Base-by-base conservation (phyloP, 441 rosid species). In the Theobroma grandiflorum region DNA sequence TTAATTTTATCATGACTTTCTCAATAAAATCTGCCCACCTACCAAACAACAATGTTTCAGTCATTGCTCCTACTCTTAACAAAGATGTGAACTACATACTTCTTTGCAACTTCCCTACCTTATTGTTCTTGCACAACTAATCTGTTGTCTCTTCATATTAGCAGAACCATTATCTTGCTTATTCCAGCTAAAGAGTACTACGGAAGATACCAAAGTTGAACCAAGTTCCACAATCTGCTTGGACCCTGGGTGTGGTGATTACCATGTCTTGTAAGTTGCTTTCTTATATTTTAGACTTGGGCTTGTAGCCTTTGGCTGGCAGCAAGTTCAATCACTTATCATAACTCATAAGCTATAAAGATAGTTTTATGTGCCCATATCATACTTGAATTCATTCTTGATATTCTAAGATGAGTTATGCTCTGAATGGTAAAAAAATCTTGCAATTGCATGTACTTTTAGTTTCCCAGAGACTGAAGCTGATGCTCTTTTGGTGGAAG, bases 381-480 rank as follows among this genome's bases (percentile, higher is more conserved):
- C 71, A 47, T 63, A 18, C 72, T 67, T 67, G 31, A 67, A 76
- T 35, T 31, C 53, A 31, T 26, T 58, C 59, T 57, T 20, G 10
- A 65, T 55, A 55, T 55, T 20, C 2, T 26, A 20, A 65, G 31
- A 72, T 47, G 42, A 63, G 52, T 22, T 55, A 58, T 52, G 72
- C 71, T 77, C 59, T 75, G 68, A 75, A 43, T 26, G 50, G 80
- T 83, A 15, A 26, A 76, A 75, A 64, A 63, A 66, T 84, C 81
- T 86, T 74, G 82, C 80, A 68, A 62, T 59, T 49, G 61, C 72
- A 43, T 78, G 71, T 71, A 77, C 80, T 53, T 80, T 82, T 88
- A 97, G 98, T 85, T 97, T 91, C 82, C 98, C 99, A 11, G 95
- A 96, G 87, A 88, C 92, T 4, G 95, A 95, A 87, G 91, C 89